phyloP scores from a whole-genome alignment of 2,329 filamentous ascomycete species.

The Hymenoscyphus infarciens region DNA sequence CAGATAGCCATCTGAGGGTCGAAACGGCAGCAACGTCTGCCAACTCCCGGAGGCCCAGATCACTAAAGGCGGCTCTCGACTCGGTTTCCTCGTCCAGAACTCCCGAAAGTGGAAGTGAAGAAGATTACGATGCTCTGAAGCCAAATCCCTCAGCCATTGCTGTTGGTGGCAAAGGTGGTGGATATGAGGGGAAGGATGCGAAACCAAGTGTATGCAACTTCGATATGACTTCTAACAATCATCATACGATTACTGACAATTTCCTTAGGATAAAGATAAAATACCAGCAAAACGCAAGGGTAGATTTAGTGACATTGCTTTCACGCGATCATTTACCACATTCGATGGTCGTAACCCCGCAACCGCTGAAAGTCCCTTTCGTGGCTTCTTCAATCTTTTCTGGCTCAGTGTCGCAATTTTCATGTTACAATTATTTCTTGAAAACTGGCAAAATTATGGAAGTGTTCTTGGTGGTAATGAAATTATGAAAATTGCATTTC shows the following conservation, averaged over 20 bases:
- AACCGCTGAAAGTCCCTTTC: constrained; percentile 65
- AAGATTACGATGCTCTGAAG: constrained; percentile 33
- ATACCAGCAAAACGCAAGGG: constrained; percentile 25
- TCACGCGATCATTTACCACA: constrained; percentile 68
- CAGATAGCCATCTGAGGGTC: constrained; percentile 3
- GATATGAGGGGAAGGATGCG: constrained; percentile 22
- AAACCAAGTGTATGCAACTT: background rate
- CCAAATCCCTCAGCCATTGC: constrained; percentile 29
- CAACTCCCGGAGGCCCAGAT: constrained; percentile 22
- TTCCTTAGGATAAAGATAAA: constrained; percentile 22
- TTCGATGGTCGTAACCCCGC: constrained; percentile 70
- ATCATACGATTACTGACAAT: constrained; percentile 1
- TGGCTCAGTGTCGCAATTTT: constrained; percentile 68
- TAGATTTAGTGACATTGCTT: constrained; percentile 56
- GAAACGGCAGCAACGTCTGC: background rate
- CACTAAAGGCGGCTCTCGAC: constrained; percentile 30
- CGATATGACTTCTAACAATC: background rate
- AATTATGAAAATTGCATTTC: constrained; percentile 66
- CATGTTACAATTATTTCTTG: constrained; percentile 61
- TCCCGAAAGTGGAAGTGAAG: constrained; percentile 31
- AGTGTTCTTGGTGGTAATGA: constrained; percentile 67
- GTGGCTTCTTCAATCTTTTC: constrained; percentile 77
- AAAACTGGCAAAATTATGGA: constrained; percentile 67
- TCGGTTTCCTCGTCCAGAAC: constrained; percentile 18
- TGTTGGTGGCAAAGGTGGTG: constrained; percentile 35